phyloP scores from a whole-genome alignment of 2,329 filamentous ascomycete genomes.

The Colletotrichum lini region DNA sequence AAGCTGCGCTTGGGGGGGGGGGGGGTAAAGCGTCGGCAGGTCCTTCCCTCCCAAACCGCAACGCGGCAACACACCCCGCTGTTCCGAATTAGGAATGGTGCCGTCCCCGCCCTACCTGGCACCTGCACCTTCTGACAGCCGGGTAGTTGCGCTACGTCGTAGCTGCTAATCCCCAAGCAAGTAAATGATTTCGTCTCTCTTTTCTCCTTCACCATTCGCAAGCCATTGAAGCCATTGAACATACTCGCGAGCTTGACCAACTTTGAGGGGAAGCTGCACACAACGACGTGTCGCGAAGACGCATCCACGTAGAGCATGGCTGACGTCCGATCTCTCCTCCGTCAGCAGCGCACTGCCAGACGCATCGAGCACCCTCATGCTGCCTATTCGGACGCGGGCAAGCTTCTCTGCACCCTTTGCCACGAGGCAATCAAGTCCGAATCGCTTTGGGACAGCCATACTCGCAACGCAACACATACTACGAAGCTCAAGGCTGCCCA shows the following conservation, averaged over 20 bases:
- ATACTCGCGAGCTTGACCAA: not conserved
- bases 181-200: conserved; percentile 17
- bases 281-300: conserved; percentile 10
- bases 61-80: not conserved
- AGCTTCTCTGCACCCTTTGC: conserved; percentile 78
- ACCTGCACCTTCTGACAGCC: conserved; percentile 29
- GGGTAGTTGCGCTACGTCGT: conserved; percentile 26
- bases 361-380: conserved; percentile 80
- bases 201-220: conserved; percentile 12
- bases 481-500: conserved; percentile 15
- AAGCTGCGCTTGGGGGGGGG: not conserved
- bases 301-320: conserved; percentile 67
- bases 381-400: conserved; percentile 76
- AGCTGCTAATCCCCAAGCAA: conserved; percentile 20
- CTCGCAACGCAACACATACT: conserved; percentile 62
- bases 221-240: conserved; percentile 27
- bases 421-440: conserved; percentile 76
- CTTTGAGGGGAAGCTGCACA: not conserved
- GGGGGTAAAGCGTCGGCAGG: conserved; percentile 23
- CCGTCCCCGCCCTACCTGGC: conserved; percentile 8
- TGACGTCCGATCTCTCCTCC: conserved; percentile 84
- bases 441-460: conserved; percentile 76
- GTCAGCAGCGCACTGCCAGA: conserved; percentile 81
- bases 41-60: conserved; percentile 8
- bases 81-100: conserved; percentile 19